phyloP scores from a whole-genome alignment of 2,329 filamentous ascomycete genomes.

The Fusarium hainanense region DNA sequence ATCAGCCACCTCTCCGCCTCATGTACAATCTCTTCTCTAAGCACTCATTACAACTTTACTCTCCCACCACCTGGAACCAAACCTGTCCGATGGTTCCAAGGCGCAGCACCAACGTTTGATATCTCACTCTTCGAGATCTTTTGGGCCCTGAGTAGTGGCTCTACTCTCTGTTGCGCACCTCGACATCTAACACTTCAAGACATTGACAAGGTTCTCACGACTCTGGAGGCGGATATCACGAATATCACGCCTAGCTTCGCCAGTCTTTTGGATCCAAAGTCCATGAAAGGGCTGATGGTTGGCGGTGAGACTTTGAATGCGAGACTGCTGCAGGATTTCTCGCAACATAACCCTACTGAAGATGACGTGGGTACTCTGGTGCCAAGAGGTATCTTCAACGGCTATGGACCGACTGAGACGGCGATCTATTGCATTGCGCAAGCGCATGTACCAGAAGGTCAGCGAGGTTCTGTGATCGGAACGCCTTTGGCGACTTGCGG shows the following conservation, averaged over 20 bases:
- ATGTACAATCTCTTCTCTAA: constrained; percentile 12
- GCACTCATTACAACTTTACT: constrained; percentile 9
- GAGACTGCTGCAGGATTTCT: constrained; percentile 11
- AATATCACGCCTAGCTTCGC: constrained; percentile 27
- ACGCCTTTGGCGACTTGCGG: constrained; percentile 7
- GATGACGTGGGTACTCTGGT: fast-evolving
- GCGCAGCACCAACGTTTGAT: constrained; percentile 21
- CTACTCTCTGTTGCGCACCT: constrained; percentile 24
- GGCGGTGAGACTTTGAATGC: constrained; percentile 28
- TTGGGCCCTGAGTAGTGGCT: constrained; percentile 18
- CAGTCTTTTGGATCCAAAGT: constrained; percentile 1
- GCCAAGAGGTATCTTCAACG: constrained; percentile 17
- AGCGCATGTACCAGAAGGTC: neutral
- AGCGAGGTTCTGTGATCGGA: constrained; percentile 18
- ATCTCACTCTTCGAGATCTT: constrained; percentile 27
- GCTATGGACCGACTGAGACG: constrained; percentile 17
- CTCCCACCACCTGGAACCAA: neutral
- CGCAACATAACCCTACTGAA: neutral
- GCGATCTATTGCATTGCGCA: constrained; percentile 27
- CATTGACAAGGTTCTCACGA: constrained; percentile 14
- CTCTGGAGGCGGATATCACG: constrained; percentile 14
- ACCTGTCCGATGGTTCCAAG: constrained; percentile 24
- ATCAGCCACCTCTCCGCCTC: constrained; percentile 20
- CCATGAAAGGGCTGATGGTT: constrained; percentile 15
- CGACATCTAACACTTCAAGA: constrained; percentile 10